These are phyloP conservation scores for Skeletonema costatum DNA, from an alignment of 108 stramenopile species.

Conservation along the genomic window DNA sequence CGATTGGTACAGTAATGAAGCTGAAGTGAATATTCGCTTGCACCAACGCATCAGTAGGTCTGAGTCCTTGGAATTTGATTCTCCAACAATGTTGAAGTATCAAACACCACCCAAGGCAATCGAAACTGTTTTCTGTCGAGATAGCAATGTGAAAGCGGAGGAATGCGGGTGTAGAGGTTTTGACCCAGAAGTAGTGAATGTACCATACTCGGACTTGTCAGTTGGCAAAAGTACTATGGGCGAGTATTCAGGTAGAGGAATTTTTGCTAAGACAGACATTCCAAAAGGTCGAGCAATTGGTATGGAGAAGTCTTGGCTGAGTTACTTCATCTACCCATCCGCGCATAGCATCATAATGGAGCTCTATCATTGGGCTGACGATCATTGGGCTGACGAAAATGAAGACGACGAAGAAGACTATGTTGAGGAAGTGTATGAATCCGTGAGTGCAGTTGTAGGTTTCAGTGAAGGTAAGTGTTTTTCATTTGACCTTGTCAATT, in stretches of 20 bases:
- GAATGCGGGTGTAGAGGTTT: background rate
- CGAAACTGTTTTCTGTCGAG: background rate
- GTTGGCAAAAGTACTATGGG: conserved; percentile 31
- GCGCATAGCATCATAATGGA: conserved; percentile 4
- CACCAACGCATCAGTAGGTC: background rate
- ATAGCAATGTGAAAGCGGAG: background rate
- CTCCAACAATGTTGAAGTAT: background rate
- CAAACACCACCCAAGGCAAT: background rate
- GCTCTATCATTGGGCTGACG: background rate
- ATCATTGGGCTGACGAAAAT: background rate
- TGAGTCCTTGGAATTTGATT: background rate
- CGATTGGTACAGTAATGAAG: conserved; percentile 49
- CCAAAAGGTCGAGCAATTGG: conserved; percentile 8
- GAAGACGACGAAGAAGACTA: background rate
- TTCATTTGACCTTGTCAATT: background rate
- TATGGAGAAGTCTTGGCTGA: conserved; percentile 26
- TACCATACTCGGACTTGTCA: conserved; percentile 24
- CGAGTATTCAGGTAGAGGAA: conserved; percentile 45
- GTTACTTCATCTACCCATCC: conserved; percentile 31
- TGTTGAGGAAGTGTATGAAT: background rate
- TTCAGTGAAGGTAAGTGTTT: background rate
- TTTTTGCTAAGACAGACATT: conserved; percentile 33
- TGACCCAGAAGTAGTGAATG: conserved; percentile 37
- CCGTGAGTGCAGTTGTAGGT: background rate
- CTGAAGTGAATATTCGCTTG: conserved; percentile 44